Evolutionary conservation across 2,329 filamentous ascomycete genomes (phyloP).

Genomic region (Colletotrichum karsti): DNA sequence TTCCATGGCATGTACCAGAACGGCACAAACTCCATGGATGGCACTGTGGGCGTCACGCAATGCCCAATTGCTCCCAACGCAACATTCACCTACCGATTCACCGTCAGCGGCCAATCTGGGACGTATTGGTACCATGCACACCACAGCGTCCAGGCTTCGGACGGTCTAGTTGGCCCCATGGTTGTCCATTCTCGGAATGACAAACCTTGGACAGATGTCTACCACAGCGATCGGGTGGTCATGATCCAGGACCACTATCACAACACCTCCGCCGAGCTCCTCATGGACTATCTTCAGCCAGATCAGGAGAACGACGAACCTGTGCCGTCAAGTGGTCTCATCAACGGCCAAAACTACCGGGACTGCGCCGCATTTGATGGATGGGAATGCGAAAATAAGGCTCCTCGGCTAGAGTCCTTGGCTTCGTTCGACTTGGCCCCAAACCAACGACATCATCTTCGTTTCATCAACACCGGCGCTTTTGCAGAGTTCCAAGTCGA

Average conservation of each 20-base stretch:
- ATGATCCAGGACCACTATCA: conserved; percentile 82
- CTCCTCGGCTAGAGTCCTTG: conserved; percentile 30
- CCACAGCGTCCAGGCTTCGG: conserved; percentile 69
- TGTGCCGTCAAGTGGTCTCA: conserved; percentile 69
- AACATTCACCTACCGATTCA: conserved; percentile 74
- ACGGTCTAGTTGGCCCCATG: conserved; percentile 74
- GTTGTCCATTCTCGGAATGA: conserved; percentile 68
- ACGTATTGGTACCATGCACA: conserved; percentile 74
- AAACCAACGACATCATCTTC: conserved; percentile 69
- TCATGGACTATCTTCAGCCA: conserved; percentile 62
- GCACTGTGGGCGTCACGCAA: conserved; percentile 72
- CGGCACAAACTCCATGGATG: conserved; percentile 79
- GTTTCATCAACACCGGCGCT: conserved; percentile 75
- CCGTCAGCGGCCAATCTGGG: conserved; percentile 59
- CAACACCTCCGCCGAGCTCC: conserved; percentile 57
- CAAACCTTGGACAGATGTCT: conserved; percentile 22
- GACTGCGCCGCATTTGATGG: conserved; percentile 42
- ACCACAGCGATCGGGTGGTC: conserved; percentile 63
- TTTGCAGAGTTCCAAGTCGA: conserved; percentile 78
- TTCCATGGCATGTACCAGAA: conserved; percentile 84
- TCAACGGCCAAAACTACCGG: conserved; percentile 62
- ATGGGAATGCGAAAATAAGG: conserved; percentile 52
- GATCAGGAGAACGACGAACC: conserved; percentile 69
- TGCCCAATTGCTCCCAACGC: conserved; percentile 71
- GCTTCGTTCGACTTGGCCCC: conserved; percentile 52